Evolutionary conservation across 192 early-diverging fungal species (phyloP), one percentile per base, ranked within the genome.

Genomic region (Podila epicladia): DNA sequence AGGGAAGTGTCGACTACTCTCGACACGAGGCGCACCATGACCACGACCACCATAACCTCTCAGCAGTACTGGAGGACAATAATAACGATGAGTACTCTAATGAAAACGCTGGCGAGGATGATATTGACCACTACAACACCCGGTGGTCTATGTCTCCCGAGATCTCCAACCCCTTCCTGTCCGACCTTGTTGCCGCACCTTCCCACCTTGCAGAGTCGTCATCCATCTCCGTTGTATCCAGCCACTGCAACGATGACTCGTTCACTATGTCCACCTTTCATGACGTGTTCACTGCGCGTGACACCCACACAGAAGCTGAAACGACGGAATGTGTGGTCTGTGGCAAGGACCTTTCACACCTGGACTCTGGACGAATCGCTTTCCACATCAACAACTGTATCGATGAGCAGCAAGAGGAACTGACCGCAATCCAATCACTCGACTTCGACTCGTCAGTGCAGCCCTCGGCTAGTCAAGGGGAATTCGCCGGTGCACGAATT

Each of bases 311-410:
- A 20, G 66, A 67, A 15, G 22, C 19, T 2, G 63, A 64, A 12
- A 62, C 64, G 7, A 33, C 41, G 9, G 68, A 77, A 22, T 77
- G 74, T 24, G 29, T 77, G 2, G 32, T 77, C 3, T 77, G 74
- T 20, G 74, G 74, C 24, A 77, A 77, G 38, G 11, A 24, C 4
- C 64, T 77, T 17, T 53, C 64, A 0, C 74, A 77, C 31, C 35
- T 77, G n/a, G 74, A 77, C 49, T 41, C 33, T 24, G 74, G 51
- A 19, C 67, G 74, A 15, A 35, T 77, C 17, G 74, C 38, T 11
- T 77, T 69, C 28, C 74, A 77, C 53, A 51, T 77, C 48, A 77
- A 77, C 58, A 77, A 49, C 32, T 77, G 74, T 49, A 77, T 77
- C 9, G 74, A 77, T 9, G 74, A 75, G 28, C 60, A 75, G n/a